Evolutionary conservation across 345 rosid species (phyloP).

Genomic region (Hirschfeldia incana): DNA sequence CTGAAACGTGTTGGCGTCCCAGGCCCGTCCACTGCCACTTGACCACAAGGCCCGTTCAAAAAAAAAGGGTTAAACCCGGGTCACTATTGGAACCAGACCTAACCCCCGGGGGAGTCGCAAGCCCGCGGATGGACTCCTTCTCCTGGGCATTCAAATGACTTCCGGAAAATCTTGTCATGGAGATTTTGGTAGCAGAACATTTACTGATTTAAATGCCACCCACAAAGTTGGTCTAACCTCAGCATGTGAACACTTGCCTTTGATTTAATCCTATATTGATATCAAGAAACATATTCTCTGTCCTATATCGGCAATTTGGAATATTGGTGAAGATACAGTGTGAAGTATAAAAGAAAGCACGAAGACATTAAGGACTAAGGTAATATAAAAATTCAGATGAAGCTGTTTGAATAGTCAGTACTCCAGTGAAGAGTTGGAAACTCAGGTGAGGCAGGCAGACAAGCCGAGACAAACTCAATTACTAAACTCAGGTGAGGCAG

Average conservation of each 20-base stretch:
- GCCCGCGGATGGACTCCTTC: too few relatives aligned
- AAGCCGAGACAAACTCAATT: neutral
- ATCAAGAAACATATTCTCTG: neutral
- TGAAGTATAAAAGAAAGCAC: too few relatives aligned
- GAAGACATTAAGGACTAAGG: too few relatives aligned
- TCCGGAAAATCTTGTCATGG: constrained; percentile 20
- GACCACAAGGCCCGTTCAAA: too few relatives aligned
- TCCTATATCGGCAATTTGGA: neutral
- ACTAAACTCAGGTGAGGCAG: constrained; percentile 26
- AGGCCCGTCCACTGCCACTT: too few relatives aligned
- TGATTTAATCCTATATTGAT: neutral
- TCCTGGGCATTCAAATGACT: too few relatives aligned
- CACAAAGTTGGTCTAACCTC: constrained; percentile 33
- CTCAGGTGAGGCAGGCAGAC: constrained; percentile 24
- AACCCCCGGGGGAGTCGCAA: too few relatives aligned
- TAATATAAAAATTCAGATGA: too few relatives aligned
- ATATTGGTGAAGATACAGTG: constrained; percentile 7
- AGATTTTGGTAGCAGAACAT: constrained; percentile 11
- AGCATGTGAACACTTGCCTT: constrained; percentile 29
- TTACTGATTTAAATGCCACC: constrained; percentile 31
- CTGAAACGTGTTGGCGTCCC: too few relatives aligned
- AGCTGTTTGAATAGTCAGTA: constrained; percentile 25
- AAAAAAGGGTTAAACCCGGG: too few relatives aligned
- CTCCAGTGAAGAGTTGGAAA: constrained; percentile 28
- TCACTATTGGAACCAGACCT: too few relatives aligned